These are phyloP conservation scores for Orbilia quercus DNA, from an alignment of 2,329 filamentous ascomycete species.

Conservation along the genomic window DNA sequence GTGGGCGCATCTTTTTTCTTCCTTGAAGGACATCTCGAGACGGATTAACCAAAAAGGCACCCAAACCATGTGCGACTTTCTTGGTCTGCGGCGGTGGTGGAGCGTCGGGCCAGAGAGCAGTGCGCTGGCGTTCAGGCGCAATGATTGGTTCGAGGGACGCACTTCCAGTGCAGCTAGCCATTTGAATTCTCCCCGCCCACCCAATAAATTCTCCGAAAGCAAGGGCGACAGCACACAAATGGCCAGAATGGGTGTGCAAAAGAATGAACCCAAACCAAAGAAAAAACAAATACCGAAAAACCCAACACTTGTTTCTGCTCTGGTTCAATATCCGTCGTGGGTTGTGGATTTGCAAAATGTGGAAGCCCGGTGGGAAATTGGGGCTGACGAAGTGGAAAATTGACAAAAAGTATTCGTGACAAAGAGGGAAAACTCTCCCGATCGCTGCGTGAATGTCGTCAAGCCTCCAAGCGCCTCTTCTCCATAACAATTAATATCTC, in stretches of 20 bases:
- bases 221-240: constrained; percentile 31
- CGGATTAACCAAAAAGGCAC: constrained; percentile 42
- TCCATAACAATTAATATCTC: constrained; percentile 4
- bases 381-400: constrained; percentile 16
- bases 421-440: constrained; percentile 4
- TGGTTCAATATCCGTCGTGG: constrained; percentile 42
- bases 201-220: constrained; percentile 57
- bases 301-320: constrained; percentile 47
- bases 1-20: constrained; percentile 20
- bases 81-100: constrained; percentile 40
- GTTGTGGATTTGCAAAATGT: constrained; percentile 16
- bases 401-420: constrained; percentile 25
- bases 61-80: neutral
- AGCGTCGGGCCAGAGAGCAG: constrained; percentile 31
- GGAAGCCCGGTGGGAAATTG: constrained; percentile 35
- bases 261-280: neutral
- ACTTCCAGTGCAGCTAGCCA: constrained; percentile 46
- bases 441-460: neutral
- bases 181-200: constrained; percentile 48
- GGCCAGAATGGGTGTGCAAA: constrained; percentile 23
- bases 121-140: constrained; percentile 1
- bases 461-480: constrained; percentile 25
- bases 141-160: constrained; percentile 41
- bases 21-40: constrained; percentile 41
- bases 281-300: constrained; percentile 43